Evolutionary conservation across 345 rosid genomes (phyloP).

Genomic region (Tarenaya hassleriana): DNA sequence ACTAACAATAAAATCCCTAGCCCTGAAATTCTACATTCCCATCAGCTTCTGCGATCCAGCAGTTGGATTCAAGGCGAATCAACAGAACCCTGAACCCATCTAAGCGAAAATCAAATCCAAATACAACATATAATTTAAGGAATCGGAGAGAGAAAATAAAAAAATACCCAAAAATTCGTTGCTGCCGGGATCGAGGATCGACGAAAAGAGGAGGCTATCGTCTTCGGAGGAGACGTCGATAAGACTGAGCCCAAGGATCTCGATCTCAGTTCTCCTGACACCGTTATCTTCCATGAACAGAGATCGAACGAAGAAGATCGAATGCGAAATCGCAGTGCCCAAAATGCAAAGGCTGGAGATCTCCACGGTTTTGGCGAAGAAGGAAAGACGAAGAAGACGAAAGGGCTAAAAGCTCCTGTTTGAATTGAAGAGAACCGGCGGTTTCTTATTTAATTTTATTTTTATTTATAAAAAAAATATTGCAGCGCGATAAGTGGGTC

Average conservation of each 20-base stretch:
- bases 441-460: constrained; percentile 26
- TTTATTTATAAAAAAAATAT: not conserved
- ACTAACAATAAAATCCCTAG: too few species aligned
- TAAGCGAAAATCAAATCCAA: not conserved
- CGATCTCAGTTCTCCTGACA: constrained; percentile 27
- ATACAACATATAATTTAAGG: not conserved
- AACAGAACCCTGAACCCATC: constrained; percentile 7
- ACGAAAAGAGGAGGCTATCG: constrained; percentile 61
- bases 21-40: not conserved
- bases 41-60: not conserved
- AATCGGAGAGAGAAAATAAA: not conserved
- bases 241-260: constrained; percentile 48
- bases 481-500: constrained; percentile 5
- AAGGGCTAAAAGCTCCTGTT: constrained; percentile 5
- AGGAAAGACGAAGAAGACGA: not conserved
- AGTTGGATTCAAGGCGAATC: not conserved
- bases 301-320: constrained; percentile 11
- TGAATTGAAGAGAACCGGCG: constrained; percentile 57
- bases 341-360: constrained; percentile 1
- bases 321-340: not conserved
- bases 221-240: constrained; percentile 77
- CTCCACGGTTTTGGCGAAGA: constrained; percentile 2
- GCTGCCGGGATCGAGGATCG: constrained; percentile 28
- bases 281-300: constrained; percentile 42
- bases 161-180: constrained; percentile 34